Percentiles rank a stretch among this genome's conserved stretches.
Conservation (phyloP, 23 red algal genomes). For the Gracilaria domingensis region DNA sequence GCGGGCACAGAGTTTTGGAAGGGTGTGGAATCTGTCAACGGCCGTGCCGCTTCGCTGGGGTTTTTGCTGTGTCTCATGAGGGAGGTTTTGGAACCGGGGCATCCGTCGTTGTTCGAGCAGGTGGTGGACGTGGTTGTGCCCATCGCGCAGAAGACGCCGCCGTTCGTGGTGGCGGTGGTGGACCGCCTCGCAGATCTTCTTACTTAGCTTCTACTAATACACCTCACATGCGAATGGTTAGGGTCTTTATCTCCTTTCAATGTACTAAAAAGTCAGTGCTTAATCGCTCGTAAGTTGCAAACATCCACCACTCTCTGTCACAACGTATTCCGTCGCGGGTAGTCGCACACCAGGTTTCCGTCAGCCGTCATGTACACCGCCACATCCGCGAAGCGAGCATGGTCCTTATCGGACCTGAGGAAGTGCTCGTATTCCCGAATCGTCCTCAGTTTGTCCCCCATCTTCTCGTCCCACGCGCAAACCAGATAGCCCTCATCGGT, state of each 20-base stretch:
- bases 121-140: slow-evolving; percentile 68
- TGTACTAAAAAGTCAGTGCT: slow-evolving; percentile 1
- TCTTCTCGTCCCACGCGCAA: neutral
- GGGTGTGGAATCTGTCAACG: slow-evolving; percentile 42
- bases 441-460: neutral
- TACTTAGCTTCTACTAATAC: slow-evolving; percentile 34
- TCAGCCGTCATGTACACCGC: slow-evolving; percentile 28
- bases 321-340: neutral
- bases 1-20: slow-evolving; percentile 27
- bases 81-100: slow-evolving; percentile 58
- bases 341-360: slow-evolving; percentile 1
- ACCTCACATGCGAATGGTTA: neutral
- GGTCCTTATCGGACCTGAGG: neutral
- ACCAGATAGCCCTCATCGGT: neutral
- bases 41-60: slow-evolving; percentile 53
- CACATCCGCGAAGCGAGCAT: neutral
- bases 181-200: slow-evolving; percentile 60
- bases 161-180: slow-evolving; percentile 60
- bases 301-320: neutral
- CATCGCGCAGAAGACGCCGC: slow-evolving; percentile 64
- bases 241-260: neutral
- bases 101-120: slow-evolving; percentile 62
- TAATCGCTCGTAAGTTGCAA: neutral
- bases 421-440: slow-evolving; percentile 4
- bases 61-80: slow-evolving; percentile 60